These are phyloP conservation scores for Tricholoma hemisulphureum DNA, from an alignment of 768 basidiomycete genomes.

Conservation along the genomic window DNA sequence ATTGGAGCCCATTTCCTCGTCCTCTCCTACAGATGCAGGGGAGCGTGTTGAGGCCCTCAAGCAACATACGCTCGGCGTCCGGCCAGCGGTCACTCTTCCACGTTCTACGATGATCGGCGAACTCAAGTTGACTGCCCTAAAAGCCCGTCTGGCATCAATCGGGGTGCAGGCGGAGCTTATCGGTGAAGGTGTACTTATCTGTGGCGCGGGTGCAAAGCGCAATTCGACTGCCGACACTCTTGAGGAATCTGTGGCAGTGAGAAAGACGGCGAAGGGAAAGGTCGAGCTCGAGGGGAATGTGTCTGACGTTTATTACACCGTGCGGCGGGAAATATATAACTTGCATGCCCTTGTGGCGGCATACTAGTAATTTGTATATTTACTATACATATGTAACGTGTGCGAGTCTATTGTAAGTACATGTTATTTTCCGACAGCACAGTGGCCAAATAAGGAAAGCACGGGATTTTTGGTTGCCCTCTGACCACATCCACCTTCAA, in stretches of 20 bases:
- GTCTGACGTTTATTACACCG: conserved; percentile 85
- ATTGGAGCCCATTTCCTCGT: conserved; percentile 64
- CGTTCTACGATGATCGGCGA: conserved; percentile 97
- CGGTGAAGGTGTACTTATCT: conserved; percentile 96
- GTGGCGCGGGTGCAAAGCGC: conserved; percentile 59
- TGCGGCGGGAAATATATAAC: conserved; percentile 86
- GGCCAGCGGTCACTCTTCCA: conserved; percentile 65
- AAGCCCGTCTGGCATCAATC: conserved; percentile 69
- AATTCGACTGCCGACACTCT: conserved; percentile 41
- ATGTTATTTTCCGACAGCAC: conserved; percentile 4
- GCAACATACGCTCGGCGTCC: conserved; percentile 58
- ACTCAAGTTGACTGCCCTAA: conserved; percentile 86
- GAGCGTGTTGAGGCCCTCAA: conserved; percentile 22
- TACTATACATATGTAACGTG: neutral
- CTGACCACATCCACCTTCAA: conserved; percentile 28
- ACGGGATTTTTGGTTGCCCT: conserved; percentile 32
- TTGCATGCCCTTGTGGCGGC: conserved; percentile 87
- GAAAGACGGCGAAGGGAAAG: conserved; percentile 80
- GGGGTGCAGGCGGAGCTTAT: conserved; percentile 90
- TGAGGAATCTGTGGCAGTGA: conserved; percentile 78
- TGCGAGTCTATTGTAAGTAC: neutral
- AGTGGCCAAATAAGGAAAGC: conserved; percentile 25
- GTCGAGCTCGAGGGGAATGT: conserved; percentile 89
- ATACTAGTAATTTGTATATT: conserved; percentile 29
- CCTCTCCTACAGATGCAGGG: conserved; percentile 22